Percentiles rank a stretch among this genome's conserved stretches.
Evolutionary conservation across 208 protist species (phyloP).

Genomic region (Crithidia thermophila): DNA sequence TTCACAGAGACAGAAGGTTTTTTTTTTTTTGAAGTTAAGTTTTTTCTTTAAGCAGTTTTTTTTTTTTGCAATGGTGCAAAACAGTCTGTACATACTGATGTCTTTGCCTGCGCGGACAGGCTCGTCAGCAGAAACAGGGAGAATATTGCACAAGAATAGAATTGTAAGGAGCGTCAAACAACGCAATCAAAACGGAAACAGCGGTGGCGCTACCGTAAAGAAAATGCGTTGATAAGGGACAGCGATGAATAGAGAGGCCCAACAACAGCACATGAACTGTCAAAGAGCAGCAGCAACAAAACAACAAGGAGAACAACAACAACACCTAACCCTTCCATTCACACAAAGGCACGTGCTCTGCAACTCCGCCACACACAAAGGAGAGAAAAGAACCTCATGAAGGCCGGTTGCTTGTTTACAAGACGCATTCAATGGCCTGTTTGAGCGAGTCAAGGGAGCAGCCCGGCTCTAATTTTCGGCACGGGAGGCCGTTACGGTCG

Average conservation of each 20-base stretch:
- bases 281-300: not conserved
- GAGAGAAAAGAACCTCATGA: not conserved
- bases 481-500: slow-evolving; percentile 48
- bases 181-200: too few species aligned
- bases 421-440: slow-evolving; percentile 28
- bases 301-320: not conserved
- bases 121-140: not conserved
- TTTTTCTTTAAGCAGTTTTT: too few species aligned
- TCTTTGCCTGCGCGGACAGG: too few species aligned
- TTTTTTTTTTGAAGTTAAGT: too few species aligned
- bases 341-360: not conserved
- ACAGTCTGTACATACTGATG: too few species aligned
- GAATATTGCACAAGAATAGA: not conserved
- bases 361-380: not conserved
- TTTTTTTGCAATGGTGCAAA: too few species aligned
- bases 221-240: too few species aligned
- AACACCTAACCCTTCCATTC: not conserved
- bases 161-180: not conserved
- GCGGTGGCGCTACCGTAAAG: too few species aligned
- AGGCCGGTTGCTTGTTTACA: slow-evolving; percentile 6
- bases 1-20: too few species aligned
- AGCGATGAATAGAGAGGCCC: not conserved
- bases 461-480: slow-evolving; percentile 29
- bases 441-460: slow-evolving; percentile 23
- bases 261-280: too few species aligned